A percentile compares a stretch with the other conserved stretches of the same genome.
Evolutionary conservation across 345 rosid genomes (phyloP).

Genomic region (Euphorbia lathyris): DNA sequence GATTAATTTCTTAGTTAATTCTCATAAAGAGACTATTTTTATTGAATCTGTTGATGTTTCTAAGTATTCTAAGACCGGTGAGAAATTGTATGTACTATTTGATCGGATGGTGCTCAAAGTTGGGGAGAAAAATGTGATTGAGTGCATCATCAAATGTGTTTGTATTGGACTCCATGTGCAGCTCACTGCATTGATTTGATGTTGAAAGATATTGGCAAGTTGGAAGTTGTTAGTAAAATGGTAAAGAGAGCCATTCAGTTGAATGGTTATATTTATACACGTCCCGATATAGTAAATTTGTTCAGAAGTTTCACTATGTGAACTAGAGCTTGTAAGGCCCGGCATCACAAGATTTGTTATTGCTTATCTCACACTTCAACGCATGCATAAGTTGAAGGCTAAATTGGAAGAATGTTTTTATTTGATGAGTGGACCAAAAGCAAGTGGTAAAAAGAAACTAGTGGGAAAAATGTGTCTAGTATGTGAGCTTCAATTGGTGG

Average conservation of each 20-base stretch:
- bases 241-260: neutral
- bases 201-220: too few species aligned
- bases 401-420: neutral
- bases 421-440: slow-evolving; percentile 3
- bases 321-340: neutral
- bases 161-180: too few species aligned
- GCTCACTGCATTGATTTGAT: too few species aligned
- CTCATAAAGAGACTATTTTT: too few species aligned
- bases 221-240: neutral
- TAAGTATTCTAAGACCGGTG: neutral
- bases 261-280: neutral
- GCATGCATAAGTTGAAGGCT: neutral
- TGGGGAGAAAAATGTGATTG: neutral
- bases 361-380: slow-evolving; percentile 2
- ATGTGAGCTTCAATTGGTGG: slow-evolving; percentile 10
- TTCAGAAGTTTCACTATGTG: neutral
- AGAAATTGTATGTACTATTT: neutral
- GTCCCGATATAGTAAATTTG: neutral
- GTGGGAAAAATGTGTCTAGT: slow-evolving; percentile 5
- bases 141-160: neutral
- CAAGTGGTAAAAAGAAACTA: slow-evolving; percentile 2
- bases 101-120: neutral
- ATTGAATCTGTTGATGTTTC: too few species aligned
- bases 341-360: slow-evolving; percentile 2
- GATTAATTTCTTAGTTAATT: too few species aligned